Evolutionary conservation across 352 stramenopile genomes (phyloP), one percentile per base, ranked within the genome.

Genomic region (Phytophthora sansomeana): DNA sequence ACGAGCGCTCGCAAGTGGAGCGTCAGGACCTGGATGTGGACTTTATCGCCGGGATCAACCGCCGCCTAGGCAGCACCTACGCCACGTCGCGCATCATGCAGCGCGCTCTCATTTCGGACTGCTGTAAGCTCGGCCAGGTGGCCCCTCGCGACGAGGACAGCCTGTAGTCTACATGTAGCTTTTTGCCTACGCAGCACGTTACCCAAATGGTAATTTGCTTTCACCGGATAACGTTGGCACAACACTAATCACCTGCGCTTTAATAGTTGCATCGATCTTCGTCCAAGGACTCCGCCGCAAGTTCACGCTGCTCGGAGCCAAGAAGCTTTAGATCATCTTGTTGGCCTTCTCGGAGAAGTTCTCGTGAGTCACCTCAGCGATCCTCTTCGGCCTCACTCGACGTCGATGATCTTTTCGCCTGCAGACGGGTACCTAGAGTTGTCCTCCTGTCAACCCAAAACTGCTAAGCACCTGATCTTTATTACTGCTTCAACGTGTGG

Each of bases 1-100:
- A 83, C 64, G 60, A 72, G 36, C 58, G 63, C 14, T 67, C 71
- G 48, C 82, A 87, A 48, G 75, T 89, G 10, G 57, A 88, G 59
- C 69, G 78, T 6, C 78, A 87, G 53, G 80, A 89, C 33, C 63
- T 84, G 11, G 61, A 74, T 10, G 68, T 91, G 16, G 82, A 91
- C 65, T 91, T 91, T 39, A 47, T 89, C 32, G 54, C 77, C 7
- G 81, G 81, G 0, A 69, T 90, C 28, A 79, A 72, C 35, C 48
- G 53, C 4, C 46, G 85, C 50, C 55, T 85, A 9, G 61, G 69
- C 38, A 71, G 51, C n/a, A 48, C 67, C 5, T 58, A 52, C 19
- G 50, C 47, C 35, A 77, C 76, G 21, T 78, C 73, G 17, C 59
- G 50, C 16, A 36, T 84, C 33, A 67, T 84, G 43, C 54, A 69